Evolutionary conservation across 2,329 filamentous ascomycete species (phyloP).

Genomic region (Aureobasidium mangrovei): DNA sequence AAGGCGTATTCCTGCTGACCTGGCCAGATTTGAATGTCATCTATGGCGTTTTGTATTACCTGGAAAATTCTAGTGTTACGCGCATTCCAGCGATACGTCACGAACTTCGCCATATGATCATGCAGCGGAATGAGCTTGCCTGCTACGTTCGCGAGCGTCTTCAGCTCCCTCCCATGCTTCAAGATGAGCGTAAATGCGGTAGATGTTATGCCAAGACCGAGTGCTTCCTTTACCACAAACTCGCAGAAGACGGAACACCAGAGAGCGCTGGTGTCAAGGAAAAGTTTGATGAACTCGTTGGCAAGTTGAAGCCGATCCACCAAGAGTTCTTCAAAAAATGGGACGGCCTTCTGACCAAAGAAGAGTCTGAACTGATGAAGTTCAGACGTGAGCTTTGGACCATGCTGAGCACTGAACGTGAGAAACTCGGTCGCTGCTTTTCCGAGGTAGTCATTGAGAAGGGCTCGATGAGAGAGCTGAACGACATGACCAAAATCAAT

Average conservation of each 20-base stretch:
- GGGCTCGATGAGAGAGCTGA: constrained; percentile 62
- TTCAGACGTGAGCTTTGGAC: constrained; percentile 90
- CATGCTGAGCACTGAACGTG: constrained; percentile 80
- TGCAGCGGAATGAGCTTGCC: constrained; percentile 85
- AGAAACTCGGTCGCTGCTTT: constrained; percentile 84
- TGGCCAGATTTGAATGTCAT: constrained; percentile 68
- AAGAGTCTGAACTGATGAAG: constrained; percentile 84
- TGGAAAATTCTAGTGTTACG: constrained; percentile 79
- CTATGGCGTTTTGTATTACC: constrained; percentile 89
- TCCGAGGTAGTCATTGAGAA: constrained; percentile 76
- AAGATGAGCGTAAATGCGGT: constrained; percentile 70
- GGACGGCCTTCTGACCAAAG: constrained; percentile 86
- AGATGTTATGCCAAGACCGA: constrained; percentile 84
- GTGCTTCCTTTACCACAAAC: constrained; percentile 89
- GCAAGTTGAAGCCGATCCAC: constrained; percentile 42
- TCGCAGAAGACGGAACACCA: constrained; percentile 74
- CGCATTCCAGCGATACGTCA: constrained; percentile 77
- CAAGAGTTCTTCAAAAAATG: constrained; percentile 86
- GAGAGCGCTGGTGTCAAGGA: constrained; percentile 72
- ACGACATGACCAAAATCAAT: constrained; percentile 65
- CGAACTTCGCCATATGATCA: constrained; percentile 92
- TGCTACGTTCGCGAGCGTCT: constrained; percentile 75
- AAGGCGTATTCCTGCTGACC: constrained; percentile 2
- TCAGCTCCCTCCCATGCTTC: constrained; percentile 77
- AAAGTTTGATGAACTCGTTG: constrained; percentile 71